Conservation (phyloP, 73 alveolate genomes). For the Durusdinium trenchii region DNA sequence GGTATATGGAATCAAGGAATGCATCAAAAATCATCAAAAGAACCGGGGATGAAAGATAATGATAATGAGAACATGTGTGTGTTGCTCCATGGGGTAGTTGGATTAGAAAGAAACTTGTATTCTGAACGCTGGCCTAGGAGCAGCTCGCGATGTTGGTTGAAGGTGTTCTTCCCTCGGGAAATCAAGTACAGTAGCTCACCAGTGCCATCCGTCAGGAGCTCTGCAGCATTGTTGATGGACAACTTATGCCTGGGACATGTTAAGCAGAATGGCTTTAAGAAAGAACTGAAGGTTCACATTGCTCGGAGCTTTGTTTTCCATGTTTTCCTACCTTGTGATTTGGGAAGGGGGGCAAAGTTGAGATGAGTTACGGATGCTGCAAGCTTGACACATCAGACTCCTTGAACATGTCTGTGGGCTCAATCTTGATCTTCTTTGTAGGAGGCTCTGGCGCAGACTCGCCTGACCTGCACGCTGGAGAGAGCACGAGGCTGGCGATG, state of each 20-base stretch:
- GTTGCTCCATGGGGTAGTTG: background rate
- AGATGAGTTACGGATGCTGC: background rate
- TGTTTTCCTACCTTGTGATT: background rate
- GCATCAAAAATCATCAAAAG: background rate
- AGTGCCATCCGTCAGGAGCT: background rate
- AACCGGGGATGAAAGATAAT: background rate
- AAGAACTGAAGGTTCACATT: too few relatives aligned
- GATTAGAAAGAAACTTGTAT: background rate
- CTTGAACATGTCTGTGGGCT: background rate
- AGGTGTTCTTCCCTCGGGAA: background rate
- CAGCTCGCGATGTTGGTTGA: conserved; percentile 11
- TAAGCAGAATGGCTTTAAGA: background rate
- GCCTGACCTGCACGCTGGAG: background rate
- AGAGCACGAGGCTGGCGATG: background rate
- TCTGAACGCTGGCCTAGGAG: background rate
- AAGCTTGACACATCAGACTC: background rate
- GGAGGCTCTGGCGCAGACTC: background rate
- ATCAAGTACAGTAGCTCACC: background rate
- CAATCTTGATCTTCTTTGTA: conserved; percentile 4
- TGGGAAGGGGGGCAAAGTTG: background rate
- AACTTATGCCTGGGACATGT: background rate
- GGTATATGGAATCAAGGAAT: background rate
- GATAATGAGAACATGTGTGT: background rate
- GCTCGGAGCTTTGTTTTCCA: background rate
- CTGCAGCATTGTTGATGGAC: background rate